These are phyloP conservation scores for Mycena galericulata DNA, from an alignment of 768 basidiomycete species.

Conservation along the genomic window DNA sequence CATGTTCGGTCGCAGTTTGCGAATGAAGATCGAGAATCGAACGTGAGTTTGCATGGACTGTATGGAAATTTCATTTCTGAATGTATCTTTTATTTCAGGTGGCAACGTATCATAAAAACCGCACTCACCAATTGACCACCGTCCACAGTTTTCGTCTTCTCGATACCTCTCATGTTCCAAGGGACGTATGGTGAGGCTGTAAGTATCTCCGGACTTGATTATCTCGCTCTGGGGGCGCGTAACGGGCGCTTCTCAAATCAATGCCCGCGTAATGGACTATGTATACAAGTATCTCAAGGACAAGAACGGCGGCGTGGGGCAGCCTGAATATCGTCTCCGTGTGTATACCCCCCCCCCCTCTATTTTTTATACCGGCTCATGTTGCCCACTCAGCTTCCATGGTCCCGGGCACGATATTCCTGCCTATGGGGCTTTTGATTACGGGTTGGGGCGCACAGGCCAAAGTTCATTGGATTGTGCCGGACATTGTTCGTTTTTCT, in stretches of 20 bases:
- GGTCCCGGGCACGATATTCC: conserved; percentile 65
- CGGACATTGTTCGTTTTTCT: conserved; percentile 65
- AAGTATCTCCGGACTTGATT: conserved; percentile 76
- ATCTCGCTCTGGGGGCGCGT: conserved; percentile 78
- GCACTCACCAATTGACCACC: conserved; percentile 53
- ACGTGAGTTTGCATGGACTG: conserved; percentile 45
- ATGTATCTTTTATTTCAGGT: conserved; percentile 36
- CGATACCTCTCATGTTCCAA: conserved; percentile 69
- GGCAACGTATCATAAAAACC: conserved; percentile 61
- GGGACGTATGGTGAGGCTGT: conserved; percentile 63
- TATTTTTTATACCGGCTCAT: not conserved
- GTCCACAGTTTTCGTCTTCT: conserved; percentile 71
- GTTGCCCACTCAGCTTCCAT: conserved; percentile 59
- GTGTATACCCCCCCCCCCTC: conserved; percentile 40
- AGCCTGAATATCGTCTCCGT: conserved; percentile 65
- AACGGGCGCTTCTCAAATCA: conserved; percentile 61
- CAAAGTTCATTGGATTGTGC: conserved; percentile 74
- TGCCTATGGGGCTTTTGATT: conserved; percentile 77
- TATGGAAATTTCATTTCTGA: too few species aligned
- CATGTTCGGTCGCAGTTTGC: conserved; percentile 60
- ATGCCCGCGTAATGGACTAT: conserved; percentile 72
- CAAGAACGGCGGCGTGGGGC: conserved; percentile 53
- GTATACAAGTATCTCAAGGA: conserved; percentile 62
- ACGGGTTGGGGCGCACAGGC: conserved; percentile 76
- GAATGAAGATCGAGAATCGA: conserved; percentile 35